These are phyloP conservation scores for Hyphodiscus sp. DNA, from an alignment of 2,329 filamentous ascomycete species.

Conservation along the genomic window DNA sequence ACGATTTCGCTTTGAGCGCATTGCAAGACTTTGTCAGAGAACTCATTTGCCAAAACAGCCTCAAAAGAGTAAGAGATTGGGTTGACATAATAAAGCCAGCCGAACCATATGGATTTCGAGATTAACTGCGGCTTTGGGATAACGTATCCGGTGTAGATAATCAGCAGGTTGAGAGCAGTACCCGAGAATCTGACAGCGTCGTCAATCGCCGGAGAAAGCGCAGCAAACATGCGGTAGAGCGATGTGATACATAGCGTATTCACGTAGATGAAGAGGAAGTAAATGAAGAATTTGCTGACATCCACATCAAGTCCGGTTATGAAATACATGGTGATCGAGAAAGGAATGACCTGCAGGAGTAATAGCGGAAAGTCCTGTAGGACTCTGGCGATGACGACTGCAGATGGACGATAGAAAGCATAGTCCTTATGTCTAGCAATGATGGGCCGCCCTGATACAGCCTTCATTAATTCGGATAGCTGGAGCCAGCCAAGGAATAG, in stretches of 20 bases:
- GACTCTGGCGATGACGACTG: slow-evolving; percentile 57
- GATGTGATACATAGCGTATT: slow-evolving; percentile 57
- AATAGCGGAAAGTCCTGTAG: slow-evolving; percentile 57
- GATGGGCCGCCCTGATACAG: slow-evolving; percentile 63
- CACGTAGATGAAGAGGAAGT: slow-evolving; percentile 57
- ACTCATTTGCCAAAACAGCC: slow-evolving; percentile 56
- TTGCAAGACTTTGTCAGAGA: slow-evolving; percentile 47
- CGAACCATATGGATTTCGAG: slow-evolving; percentile 56
- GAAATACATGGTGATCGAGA: slow-evolving; percentile 60
- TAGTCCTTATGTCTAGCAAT: slow-evolving; percentile 63
- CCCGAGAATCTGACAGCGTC: slow-evolving; percentile 60
- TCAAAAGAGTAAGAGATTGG: slow-evolving; percentile 55
- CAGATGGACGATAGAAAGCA: slow-evolving; percentile 63
- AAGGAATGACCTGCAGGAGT: slow-evolving; percentile 50
- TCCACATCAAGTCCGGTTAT: slow-evolving; percentile 52
- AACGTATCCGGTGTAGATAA: slow-evolving; percentile 62
- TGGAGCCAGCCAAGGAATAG: slow-evolving; percentile 66
- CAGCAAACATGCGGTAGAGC: slow-evolving; percentile 61
- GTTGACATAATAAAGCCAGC: slow-evolving; percentile 46
- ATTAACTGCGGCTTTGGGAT: slow-evolving; percentile 58
- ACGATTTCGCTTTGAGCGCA: slow-evolving; percentile 53
- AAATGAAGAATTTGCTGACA: slow-evolving; percentile 59
- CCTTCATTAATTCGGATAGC: slow-evolving; percentile 71
- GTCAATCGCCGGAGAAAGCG: slow-evolving; percentile 57
- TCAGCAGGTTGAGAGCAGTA: slow-evolving; percentile 53